A percentile compares a stretch with the other conserved stretches of the same genome.
Evolutionary conservation across 345 rosid species (phyloP).

Genomic region (Citrus cavaleriei): DNA sequence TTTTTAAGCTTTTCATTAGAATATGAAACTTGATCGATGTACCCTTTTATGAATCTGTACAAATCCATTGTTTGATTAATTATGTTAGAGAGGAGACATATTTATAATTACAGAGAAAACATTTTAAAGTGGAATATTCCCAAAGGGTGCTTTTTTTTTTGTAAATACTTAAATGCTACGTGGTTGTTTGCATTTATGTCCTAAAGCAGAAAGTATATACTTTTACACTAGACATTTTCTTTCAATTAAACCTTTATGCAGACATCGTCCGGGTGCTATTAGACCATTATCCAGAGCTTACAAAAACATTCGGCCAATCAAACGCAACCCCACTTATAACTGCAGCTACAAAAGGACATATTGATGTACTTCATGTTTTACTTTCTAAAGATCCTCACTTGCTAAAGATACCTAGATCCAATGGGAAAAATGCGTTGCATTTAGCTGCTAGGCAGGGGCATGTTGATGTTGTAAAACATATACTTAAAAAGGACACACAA

Average conservation of each 20-base stretch:
- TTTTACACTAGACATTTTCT: neutral
- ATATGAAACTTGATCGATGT: neutral
- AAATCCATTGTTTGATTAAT: too few species aligned
- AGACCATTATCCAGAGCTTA: slow-evolving; percentile 57
- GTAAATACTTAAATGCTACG: neutral
- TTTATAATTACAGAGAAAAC: too few species aligned
- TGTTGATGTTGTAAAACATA: slow-evolving; percentile 63
- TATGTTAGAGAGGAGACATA: too few species aligned
- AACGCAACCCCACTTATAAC: slow-evolving; percentile 82
- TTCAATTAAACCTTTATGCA: slow-evolving; percentile 34
- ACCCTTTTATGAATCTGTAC: too few species aligned
- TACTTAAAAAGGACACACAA: slow-evolving; percentile 67
- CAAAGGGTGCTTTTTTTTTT: too few species aligned
- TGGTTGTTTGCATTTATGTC: slow-evolving; percentile 8
- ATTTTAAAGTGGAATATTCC: too few species aligned
- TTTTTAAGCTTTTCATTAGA: neutral
- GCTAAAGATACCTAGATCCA: slow-evolving; percentile 58
- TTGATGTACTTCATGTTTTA: slow-evolving; percentile 54
- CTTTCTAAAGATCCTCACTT: slow-evolving; percentile 59
- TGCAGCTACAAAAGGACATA: slow-evolving; percentile 80
- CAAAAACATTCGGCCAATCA: slow-evolving; percentile 74
- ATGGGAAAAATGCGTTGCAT: slow-evolving; percentile 90
- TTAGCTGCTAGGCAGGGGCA: slow-evolving; percentile 92
- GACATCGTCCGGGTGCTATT: slow-evolving; percentile 73
- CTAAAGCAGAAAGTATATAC: neutral